Evolutionary conservation across 805 yeast species (phyloP).

Genomic region (Kodamaea kaohsiungensis): DNA sequence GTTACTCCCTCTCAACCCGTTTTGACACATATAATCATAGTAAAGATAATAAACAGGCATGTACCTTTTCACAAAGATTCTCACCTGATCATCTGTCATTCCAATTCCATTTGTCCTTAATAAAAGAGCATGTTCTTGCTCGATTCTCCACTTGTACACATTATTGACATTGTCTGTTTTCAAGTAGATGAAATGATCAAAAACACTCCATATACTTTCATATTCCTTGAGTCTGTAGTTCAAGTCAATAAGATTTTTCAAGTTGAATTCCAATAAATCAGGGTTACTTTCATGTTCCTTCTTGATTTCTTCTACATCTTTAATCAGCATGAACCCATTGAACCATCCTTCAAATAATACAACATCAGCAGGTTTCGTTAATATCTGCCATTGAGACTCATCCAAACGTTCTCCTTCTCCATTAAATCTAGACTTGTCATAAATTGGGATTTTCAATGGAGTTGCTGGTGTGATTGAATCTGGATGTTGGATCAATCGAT

Average conservation of each 20-base stretch:
- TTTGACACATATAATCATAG: conserved; percentile 44
- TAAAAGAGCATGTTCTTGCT: conserved; percentile 70
- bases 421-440: conserved; percentile 68
- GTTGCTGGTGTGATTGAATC: conserved; percentile 20
- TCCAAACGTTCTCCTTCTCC: conserved; percentile 81
- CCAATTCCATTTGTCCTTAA: conserved; percentile 54
- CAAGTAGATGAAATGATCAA: conserved; percentile 62
- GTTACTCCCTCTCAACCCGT: conserved; percentile 16
- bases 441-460: conserved; percentile 52
- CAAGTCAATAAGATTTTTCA: conserved; percentile 38
- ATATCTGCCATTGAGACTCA: conserved; percentile 36
- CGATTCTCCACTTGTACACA: conserved; percentile 77
- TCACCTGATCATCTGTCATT: conserved; percentile 76
- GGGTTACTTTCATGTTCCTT: conserved; percentile 19
- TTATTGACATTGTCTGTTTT: conserved; percentile 59
- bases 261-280: conserved; percentile 21
- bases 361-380: conserved; percentile 51
- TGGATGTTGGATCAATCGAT: conserved; percentile 21
- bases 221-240: conserved; percentile 57
- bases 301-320: conserved; percentile 18
- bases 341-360: conserved; percentile 95
- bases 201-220: conserved; percentile 52
- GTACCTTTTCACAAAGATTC: conserved; percentile 72
- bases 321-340: conserved; percentile 59
- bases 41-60: conserved; percentile 84